A percentile compares a stretch with the other conserved stretches of the same genome.
Evolutionary conservation across 495 filamentous ascomycete species (phyloP).

Genomic region (Penicillium bovifimosum): DNA sequence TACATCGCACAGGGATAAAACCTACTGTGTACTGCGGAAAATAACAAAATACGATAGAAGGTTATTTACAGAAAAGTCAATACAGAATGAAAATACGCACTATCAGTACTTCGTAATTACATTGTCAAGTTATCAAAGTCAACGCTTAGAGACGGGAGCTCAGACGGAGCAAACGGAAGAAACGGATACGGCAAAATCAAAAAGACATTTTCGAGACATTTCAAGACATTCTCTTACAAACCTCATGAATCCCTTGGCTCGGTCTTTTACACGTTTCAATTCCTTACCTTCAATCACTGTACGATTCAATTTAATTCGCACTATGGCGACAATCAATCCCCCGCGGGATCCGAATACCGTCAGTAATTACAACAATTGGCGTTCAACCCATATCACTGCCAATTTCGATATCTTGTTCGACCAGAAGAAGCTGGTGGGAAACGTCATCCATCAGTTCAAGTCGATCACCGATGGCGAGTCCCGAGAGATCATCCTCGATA

Average conservation of each 20-base stretch:
- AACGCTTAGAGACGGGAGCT: too few species aligned
- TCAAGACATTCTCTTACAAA: too few species aligned
- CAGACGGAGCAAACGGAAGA: too few species aligned
- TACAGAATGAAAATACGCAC: too few species aligned
- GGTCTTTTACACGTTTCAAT: background rate
- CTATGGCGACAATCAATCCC: constrained; percentile 43
- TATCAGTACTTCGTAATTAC: too few species aligned
- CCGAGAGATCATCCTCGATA: constrained; percentile 79
- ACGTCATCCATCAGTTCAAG: constrained; percentile 66
- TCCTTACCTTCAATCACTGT: constrained; percentile 1
- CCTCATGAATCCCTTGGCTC: background rate
- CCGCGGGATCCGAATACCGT: constrained; percentile 83
- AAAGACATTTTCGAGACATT: too few species aligned
- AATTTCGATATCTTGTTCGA: constrained; percentile 79
- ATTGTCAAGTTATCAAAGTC: too few species aligned
- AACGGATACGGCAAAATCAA: background rate
- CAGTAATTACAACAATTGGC: constrained; percentile 82
- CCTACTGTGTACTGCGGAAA: too few species aligned
- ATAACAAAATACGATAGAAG: too few species aligned
- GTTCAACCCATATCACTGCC: constrained; percentile 72
- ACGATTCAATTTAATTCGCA: constrained; percentile 12
- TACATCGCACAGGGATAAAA: too few species aligned
- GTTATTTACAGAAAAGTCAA: too few species aligned
- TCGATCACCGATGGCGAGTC: constrained; percentile 62
- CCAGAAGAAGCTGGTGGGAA: constrained; percentile 64